Evolutionary conservation across 805 yeast species (phyloP).

Genomic region (Zygosaccharomyces kombuchaensis): DNA sequence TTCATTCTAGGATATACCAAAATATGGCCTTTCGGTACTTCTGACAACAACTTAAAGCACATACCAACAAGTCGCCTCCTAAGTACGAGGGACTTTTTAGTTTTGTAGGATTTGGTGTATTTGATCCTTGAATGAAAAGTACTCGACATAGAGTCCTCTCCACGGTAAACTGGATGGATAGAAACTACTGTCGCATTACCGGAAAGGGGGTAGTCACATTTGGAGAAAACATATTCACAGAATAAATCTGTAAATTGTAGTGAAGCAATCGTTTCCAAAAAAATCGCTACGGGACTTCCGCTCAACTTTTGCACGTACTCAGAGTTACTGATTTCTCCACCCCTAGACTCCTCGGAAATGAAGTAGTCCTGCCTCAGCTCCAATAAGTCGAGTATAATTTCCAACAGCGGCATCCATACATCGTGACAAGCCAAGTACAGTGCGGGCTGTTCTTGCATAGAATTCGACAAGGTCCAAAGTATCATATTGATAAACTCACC

Average conservation of each 20-base stretch:
- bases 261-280: constrained; percentile 18
- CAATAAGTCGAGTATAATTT: constrained; percentile 21
- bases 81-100: constrained; percentile 19
- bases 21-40: constrained; percentile 20
- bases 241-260: constrained; percentile 15
- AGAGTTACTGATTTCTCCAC: neutral
- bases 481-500: constrained; percentile 29
- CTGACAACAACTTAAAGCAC: constrained; percentile 17
- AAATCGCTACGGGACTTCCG: constrained; percentile 21
- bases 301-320: constrained; percentile 15
- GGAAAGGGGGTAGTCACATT: constrained; percentile 11
- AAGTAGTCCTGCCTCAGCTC: constrained; percentile 28
- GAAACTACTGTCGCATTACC: constrained; percentile 4
- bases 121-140: constrained; percentile 16
- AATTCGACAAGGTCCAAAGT: constrained; percentile 26
- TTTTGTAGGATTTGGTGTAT: constrained; percentile 14
- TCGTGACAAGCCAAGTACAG: constrained; percentile 20
- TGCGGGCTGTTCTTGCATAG: constrained; percentile 14
- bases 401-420: constrained; percentile 27
- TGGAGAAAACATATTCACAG: constrained; percentile 21
- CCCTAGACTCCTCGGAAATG: constrained; percentile 16
- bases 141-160: constrained; percentile 15
- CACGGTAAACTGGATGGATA: constrained; percentile 21
- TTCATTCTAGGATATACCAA: constrained; percentile 15
- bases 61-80: constrained; percentile 20